Evolutionary conservation across 148 eudicot genomes (phyloP).

Genomic region (Amaranthus palmeri): DNA sequence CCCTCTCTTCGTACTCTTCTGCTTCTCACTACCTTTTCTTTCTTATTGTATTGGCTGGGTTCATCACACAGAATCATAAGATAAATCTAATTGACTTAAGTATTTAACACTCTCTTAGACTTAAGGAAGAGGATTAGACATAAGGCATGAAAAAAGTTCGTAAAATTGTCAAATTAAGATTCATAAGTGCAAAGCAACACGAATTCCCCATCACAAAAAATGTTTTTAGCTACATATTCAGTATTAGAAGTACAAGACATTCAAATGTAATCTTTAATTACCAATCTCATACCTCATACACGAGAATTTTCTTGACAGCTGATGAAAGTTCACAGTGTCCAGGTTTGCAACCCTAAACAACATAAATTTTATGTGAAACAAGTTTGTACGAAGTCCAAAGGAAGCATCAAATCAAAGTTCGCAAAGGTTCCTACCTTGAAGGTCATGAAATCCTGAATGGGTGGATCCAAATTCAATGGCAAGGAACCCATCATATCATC

Average conservation of each 20-base stretch:
- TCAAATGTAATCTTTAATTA: constrained; percentile 8
- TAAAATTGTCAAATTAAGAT: no score
- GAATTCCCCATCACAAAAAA: no score
- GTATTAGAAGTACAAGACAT: not conserved
- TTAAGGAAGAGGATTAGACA: no score
- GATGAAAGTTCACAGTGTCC: constrained; percentile 58
- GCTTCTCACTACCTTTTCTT: no score
- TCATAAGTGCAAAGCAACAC: no score
- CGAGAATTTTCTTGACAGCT: constrained; percentile 78
- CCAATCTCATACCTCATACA: constrained; percentile 68
- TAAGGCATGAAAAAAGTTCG: no score
- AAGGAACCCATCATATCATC: constrained; percentile 48
- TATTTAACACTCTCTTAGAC: no score
- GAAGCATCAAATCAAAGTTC: constrained; percentile 5
- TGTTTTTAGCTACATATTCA: no score
- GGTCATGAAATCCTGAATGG: constrained; percentile 47
- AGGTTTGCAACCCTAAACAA: constrained; percentile 57
- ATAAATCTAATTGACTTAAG: no score
- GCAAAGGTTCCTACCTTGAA: constrained; percentile 51
- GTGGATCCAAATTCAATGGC: constrained; percentile 74
- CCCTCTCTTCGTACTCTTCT: no score
- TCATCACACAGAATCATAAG: no score
- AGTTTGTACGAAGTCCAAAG: constrained; percentile 1
- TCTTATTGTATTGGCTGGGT: no score
- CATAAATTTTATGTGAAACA: not conserved